phyloP scores from a whole-genome alignment of 768 basidiomycete species.

The Mycena capillaripes region DNA sequence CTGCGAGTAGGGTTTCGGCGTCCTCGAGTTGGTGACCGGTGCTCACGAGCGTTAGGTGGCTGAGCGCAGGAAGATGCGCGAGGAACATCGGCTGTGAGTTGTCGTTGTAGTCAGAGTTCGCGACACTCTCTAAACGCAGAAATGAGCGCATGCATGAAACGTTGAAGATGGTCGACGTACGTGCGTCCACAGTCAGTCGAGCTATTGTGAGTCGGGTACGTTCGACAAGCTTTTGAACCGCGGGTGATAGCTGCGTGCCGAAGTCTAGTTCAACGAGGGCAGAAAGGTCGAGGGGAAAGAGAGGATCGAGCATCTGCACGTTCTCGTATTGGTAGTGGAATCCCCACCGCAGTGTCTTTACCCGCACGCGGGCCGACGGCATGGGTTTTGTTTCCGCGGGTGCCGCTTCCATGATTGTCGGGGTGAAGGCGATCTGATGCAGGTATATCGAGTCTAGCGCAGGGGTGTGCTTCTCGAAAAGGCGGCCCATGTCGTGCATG shows the following conservation, averaged over 20 bases:
- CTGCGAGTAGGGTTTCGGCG: not conserved
- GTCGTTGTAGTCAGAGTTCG: not conserved
- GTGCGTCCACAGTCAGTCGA: not conserved
- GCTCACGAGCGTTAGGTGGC: conserved; percentile 2
- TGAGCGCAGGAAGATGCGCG: conserved; percentile 1
- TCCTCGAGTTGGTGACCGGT: not conserved
- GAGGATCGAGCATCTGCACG: not conserved
- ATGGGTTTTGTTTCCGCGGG: not conserved
- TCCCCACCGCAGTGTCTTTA: not conserved
- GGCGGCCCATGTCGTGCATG: not conserved
- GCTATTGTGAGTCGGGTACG: not conserved
- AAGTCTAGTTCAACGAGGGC: not conserved
- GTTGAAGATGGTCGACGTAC: not conserved
- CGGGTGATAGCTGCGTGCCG: not conserved
- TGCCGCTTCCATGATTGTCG: not conserved
- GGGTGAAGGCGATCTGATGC: not conserved
- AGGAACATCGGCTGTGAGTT: not conserved
- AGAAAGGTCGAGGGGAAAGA: conserved; percentile 10
- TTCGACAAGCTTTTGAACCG: not conserved
- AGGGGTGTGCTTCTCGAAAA: not conserved
- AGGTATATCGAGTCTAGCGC: not conserved
- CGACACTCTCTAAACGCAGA: not conserved
- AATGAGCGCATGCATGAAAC: too few relatives aligned
- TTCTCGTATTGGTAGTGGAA: not conserved
- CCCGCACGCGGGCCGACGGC: not conserved